Evolutionary conservation across 2,329 filamentous ascomycete genomes (phyloP).

Genomic region (Pestalotiopsis sp.): DNA sequence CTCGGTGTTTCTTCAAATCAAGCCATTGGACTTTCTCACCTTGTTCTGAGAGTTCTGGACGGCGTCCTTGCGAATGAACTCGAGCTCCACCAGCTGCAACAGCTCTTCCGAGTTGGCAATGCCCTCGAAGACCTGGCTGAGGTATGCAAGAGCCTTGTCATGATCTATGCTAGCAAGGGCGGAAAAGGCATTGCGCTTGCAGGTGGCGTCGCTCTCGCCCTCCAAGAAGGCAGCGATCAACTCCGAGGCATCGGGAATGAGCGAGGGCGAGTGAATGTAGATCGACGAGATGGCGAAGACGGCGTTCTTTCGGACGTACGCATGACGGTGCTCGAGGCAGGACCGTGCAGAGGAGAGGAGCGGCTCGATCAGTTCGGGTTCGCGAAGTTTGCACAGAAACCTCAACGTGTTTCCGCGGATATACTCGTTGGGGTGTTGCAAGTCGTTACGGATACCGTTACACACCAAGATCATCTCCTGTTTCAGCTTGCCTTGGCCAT

Average conservation of each 20-base stretch:
- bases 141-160: slow-evolving; percentile 85
- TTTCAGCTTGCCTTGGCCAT: slow-evolving; percentile 90
- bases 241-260: slow-evolving; percentile 95
- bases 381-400: slow-evolving; percentile 94
- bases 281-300: slow-evolving; percentile 95
- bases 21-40: slow-evolving; percentile 46
- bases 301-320: slow-evolving; percentile 97
- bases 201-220: slow-evolving; percentile 88
- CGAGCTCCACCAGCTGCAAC: slow-evolving; percentile 88
- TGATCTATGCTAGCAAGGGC: slow-evolving; percentile 90
- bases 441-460: slow-evolving; percentile 96
- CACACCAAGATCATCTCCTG: slow-evolving; percentile 99
- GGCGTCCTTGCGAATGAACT: slow-evolving; percentile 98
- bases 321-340: slow-evolving; percentile 94
- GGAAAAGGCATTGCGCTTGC: slow-evolving; percentile 97
- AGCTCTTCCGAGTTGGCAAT: slow-evolving; percentile 95
- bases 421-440: slow-evolving; percentile 98
- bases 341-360: slow-evolving; percentile 88
- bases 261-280: slow-evolving; percentile 82
- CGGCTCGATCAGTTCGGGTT: slow-evolving; percentile 94
- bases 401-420: slow-evolving; percentile 97
- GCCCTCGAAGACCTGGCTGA: slow-evolving; percentile 87
- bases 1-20: neutral
- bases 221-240: slow-evolving; percentile 89
- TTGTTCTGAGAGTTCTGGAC: slow-evolving; percentile 93